Evolutionary conservation across 176 grass and related monocot genomes (phyloP).

Genomic region (Pontederia crassipes): DNA sequence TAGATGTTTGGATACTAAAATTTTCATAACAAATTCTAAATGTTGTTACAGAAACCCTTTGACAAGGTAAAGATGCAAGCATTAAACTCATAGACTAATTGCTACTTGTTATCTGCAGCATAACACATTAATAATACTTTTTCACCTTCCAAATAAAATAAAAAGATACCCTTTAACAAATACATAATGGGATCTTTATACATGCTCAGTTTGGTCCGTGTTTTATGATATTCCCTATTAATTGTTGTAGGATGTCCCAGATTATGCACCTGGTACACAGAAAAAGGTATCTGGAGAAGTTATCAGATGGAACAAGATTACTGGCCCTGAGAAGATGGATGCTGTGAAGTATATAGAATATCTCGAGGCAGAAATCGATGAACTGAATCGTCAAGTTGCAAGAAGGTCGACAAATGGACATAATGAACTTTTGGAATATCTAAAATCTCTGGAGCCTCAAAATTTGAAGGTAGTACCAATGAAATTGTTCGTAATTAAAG

Average conservation of each 20-base stretch:
- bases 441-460: constrained; percentile 83
- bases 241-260: constrained; percentile 39
- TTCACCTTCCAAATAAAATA: too few relatives aligned
- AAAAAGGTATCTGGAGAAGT: constrained; percentile 87
- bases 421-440: constrained; percentile 79
- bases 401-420: constrained; percentile 50
- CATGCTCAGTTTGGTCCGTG: not conserved
- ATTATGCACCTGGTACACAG: constrained; percentile 77
- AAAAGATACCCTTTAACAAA: not conserved
- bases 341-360: constrained; percentile 84
- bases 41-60: too few relatives aligned
- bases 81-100: too few relatives aligned
- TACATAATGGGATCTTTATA: not conserved
- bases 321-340: constrained; percentile 79
- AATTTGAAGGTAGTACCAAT: constrained; percentile 68
- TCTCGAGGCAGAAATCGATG: constrained; percentile 86
- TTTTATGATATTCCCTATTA: constrained; percentile 14
- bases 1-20: too few relatives aligned
- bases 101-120: too few relatives aligned
- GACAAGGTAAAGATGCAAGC: too few relatives aligned
- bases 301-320: constrained; percentile 83
- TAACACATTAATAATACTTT: too few relatives aligned
- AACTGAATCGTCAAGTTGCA: constrained; percentile 57
- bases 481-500: not conserved
- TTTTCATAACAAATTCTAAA: too few relatives aligned